Evolutionary conservation across 2,329 filamentous ascomycete species (phyloP).

Genomic region (Coniochaeta sp.): DNA sequence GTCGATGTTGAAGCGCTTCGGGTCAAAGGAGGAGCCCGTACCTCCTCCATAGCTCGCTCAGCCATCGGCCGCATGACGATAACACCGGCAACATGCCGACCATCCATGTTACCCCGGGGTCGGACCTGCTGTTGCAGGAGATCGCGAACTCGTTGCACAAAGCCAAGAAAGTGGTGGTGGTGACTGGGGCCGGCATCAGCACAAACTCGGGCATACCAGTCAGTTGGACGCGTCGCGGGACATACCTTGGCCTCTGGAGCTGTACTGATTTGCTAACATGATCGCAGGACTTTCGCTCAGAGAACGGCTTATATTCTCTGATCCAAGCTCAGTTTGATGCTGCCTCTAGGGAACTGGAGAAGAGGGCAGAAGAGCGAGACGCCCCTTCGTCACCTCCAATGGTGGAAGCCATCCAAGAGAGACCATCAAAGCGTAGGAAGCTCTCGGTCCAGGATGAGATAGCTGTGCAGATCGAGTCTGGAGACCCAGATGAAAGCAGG

Average conservation of each 20-base stretch:
- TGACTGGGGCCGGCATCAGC: slow-evolving; percentile 68
- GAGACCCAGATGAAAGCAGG: background rate
- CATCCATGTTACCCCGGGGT: slow-evolving; percentile 43
- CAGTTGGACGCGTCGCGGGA: slow-evolving; percentile 19
- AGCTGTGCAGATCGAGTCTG: slow-evolving; percentile 9
- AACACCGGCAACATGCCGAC: slow-evolving; percentile 44
- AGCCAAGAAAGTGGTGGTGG: slow-evolving; percentile 61
- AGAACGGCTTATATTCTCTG: slow-evolving; percentile 65
- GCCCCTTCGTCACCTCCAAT: background rate
- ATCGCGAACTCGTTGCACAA: slow-evolving; percentile 59
- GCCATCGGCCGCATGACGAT: background rate
- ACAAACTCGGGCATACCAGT: slow-evolving; percentile 72
- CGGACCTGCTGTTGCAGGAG: slow-evolving; percentile 49
- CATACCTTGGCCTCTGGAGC: background rate
- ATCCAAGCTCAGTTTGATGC: slow-evolving; percentile 62
- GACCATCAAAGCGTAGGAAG: slow-evolving; percentile 18
- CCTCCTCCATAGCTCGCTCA: background rate
- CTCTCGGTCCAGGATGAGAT: slow-evolving; percentile 10
- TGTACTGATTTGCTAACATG: background rate
- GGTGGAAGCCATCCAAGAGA: background rate
- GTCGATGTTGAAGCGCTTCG: background rate
- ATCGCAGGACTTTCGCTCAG: slow-evolving; percentile 60
- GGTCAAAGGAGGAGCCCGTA: background rate
- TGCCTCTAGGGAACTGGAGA: slow-evolving; percentile 26
- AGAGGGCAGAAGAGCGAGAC: slow-evolving; percentile 12